A percentile compares a stretch with the other conserved stretches of the same genome.
These are phyloP conservation scores for Physcomitrium patens DNA, from an alignment of 225 moss, liverwort and hornwort genomes.

Conservation along the genomic window DNA sequence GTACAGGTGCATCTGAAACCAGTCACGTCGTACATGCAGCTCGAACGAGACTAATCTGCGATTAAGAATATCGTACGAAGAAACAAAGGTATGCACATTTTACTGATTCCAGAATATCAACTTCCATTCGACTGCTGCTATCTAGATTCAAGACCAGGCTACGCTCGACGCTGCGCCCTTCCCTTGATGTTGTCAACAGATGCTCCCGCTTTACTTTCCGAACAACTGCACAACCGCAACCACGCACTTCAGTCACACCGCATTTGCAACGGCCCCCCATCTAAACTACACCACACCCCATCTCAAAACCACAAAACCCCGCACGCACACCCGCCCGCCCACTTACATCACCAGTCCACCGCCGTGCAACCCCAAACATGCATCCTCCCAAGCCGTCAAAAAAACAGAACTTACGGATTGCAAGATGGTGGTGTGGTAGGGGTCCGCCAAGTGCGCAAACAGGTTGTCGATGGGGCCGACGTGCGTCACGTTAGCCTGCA, in stretches of 20 bases:
- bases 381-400: background rate
- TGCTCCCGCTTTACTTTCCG: slow-evolving; percentile 14
- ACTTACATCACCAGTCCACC: no score
- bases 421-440: slow-evolving; percentile 70
- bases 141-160: slow-evolving; percentile 17
- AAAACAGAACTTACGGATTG: slow-evolving; percentile 14
- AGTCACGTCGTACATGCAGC: background rate
- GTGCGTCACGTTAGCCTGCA: slow-evolving; percentile 68
- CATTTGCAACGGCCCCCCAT: no score
- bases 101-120: slow-evolving; percentile 21
- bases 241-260: background rate
- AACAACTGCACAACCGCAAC: slow-evolving; percentile 1
- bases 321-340: no score
- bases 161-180: slow-evolving; percentile 5
- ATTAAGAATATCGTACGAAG: slow-evolving; percentile 3
- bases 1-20: background rate
- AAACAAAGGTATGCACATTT: slow-evolving; percentile 24
- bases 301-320: no score
- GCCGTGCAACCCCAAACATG: background rate
- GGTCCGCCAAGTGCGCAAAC: slow-evolving; percentile 69
- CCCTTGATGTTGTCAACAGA: slow-evolving; percentile 26
- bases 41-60: background rate
- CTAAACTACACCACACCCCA: background rate
- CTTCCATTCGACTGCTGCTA: background rate
- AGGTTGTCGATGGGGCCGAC: slow-evolving; percentile 76